Evolutionary conservation across 768 basidiomycete genomes (phyloP).

Genomic region (Boletus patriciae): DNA sequence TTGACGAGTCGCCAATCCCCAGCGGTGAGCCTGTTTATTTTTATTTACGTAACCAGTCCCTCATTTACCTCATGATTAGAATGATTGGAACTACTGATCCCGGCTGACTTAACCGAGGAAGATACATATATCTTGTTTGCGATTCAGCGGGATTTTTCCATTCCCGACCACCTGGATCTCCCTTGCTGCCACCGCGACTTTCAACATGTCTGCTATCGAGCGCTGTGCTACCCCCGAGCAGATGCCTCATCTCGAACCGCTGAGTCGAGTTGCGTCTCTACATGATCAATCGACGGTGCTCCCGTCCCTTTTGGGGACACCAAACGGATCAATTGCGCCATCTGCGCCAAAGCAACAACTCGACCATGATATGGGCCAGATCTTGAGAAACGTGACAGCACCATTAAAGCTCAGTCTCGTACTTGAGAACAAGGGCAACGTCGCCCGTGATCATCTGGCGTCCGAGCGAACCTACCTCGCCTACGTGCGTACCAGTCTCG

Average conservation of each 20-base stretch:
- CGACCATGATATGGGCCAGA: neutral
- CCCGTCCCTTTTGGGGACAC: neutral
- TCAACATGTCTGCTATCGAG: constrained; percentile 15
- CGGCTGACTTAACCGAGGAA: constrained; percentile 6
- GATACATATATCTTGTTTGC: neutral
- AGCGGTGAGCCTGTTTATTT: neutral
- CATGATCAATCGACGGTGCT: neutral
- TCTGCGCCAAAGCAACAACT: neutral
- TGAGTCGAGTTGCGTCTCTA: constrained; percentile 13
- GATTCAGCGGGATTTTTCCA: neutral
- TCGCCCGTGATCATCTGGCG: constrained; percentile 64
- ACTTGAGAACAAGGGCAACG: constrained; percentile 60
- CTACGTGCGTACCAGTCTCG: constrained; percentile 63
- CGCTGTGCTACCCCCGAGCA: constrained; percentile 8
- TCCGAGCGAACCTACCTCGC: constrained; percentile 64
- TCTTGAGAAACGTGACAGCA: constrained; percentile 1
- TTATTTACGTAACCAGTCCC: neutral
- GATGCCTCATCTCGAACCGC: constrained; percentile 26
- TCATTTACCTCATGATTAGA: neutral
- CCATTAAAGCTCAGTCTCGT: constrained; percentile 30
- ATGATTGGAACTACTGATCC: too few species aligned
- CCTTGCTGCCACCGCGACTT: neutral
- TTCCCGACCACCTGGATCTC: neutral
- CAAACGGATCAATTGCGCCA: neutral
- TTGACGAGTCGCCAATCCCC: too few species aligned